phyloP scores from a whole-genome alignment of 495 filamentous ascomycete species.

The Penicillium lagena region DNA sequence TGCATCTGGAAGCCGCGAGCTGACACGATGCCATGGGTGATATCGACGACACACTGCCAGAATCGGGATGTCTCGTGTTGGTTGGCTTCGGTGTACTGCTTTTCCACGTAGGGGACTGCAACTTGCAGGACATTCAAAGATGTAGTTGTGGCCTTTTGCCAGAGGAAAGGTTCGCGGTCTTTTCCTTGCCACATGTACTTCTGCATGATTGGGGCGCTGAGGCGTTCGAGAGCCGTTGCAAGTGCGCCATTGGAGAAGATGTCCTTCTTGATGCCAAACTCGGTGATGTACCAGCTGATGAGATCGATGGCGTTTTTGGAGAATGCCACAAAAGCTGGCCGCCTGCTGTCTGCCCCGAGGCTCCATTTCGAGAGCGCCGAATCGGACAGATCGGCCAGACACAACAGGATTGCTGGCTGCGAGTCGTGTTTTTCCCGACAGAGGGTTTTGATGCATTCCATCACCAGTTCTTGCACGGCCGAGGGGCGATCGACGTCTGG shows the following conservation, averaged over 20 bases:
- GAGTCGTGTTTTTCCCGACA: conserved; percentile 61
- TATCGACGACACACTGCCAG: conserved; percentile 35
- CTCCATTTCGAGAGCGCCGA: conserved; percentile 52
- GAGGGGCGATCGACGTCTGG: conserved; percentile 82
- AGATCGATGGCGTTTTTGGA: conserved; percentile 70
- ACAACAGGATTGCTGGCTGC: conserved; percentile 59
- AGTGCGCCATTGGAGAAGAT: conserved; percentile 62
- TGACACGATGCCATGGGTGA: conserved; percentile 34
- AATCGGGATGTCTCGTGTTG: conserved; percentile 28
- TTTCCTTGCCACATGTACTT: conserved; percentile 69
- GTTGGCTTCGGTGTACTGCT: conserved; percentile 29
- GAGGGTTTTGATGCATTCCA: conserved; percentile 66
- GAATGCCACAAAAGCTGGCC: conserved; percentile 78
- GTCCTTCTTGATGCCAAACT: conserved; percentile 55
- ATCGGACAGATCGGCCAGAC: conserved; percentile 60
- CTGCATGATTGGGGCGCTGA: conserved; percentile 59
- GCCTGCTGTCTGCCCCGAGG: conserved; percentile 26
- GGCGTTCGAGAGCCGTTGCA: conserved; percentile 50
- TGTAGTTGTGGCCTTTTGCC: conserved; percentile 71
- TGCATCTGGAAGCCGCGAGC: conserved; percentile 27
- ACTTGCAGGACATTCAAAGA: conserved; percentile 62
- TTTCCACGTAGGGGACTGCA: conserved; percentile 55
- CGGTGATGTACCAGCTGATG: conserved; percentile 55
- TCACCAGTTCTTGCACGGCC: conserved; percentile 64
- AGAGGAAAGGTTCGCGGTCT: conserved; percentile 54